Conservation (phyloP, 371 early-diverging fungal species). For the Haplosporangium sp. region DNA sequence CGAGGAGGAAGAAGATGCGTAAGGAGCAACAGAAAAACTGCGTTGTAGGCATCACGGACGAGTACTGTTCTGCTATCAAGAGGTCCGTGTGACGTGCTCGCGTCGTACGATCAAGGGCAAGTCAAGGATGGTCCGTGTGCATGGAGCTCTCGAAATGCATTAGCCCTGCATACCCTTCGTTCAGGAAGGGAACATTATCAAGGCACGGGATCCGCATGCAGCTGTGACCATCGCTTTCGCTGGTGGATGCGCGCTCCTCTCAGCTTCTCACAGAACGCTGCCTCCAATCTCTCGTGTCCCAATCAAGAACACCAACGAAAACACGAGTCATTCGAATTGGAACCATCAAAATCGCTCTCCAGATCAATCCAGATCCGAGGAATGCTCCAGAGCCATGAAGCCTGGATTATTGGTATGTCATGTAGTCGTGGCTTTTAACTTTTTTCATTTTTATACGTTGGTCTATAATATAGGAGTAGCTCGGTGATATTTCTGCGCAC, state of each 20-base stretch:
- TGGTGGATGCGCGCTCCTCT: not conserved
- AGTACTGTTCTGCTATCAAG: conserved; percentile 5
- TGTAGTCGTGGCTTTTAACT: no score
- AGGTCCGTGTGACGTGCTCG: not conserved
- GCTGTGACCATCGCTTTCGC: conserved; percentile 11
- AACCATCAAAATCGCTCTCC: not conserved
- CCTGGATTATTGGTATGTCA: no score
- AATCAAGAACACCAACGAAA: not conserved
- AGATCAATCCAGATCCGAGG: conserved; percentile 2
- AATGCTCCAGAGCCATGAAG: no score
- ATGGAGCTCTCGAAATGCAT: conserved; percentile 14
- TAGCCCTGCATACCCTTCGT: conserved; percentile 1
- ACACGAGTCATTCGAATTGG: conserved; percentile 1
- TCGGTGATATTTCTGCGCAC: no score
- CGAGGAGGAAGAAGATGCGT: conserved; percentile 17
- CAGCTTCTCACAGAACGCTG: not conserved
- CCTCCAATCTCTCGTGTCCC: not conserved
- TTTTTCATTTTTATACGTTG: no score
- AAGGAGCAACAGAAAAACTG: not conserved
- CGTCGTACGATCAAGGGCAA: conserved; percentile 2
- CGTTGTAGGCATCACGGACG: conserved; percentile 10
- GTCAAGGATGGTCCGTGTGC: not conserved
- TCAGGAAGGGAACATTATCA: conserved; percentile 2
- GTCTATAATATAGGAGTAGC: no score
- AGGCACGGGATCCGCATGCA: conserved; percentile 6